A percentile compares a stretch with the other conserved stretches of the same genome.
phyloP scores from a whole-genome alignment of 495 filamentous ascomycete species.

The Hypoxylon perforatum region DNA sequence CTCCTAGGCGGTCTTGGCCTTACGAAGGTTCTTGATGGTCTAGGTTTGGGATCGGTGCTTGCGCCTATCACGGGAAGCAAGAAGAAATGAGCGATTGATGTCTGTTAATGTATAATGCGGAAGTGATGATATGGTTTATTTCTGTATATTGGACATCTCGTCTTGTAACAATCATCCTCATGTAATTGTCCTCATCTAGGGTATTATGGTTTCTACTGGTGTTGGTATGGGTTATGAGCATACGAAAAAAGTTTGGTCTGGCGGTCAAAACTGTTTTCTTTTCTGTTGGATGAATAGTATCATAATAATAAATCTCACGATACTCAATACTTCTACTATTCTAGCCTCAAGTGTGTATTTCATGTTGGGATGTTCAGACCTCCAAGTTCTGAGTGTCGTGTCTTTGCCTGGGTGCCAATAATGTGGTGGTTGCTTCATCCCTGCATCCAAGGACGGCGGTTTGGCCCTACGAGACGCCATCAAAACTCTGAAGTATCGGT shows the following conservation, averaged over 20 bases:
- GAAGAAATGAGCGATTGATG: conserved; percentile 47
- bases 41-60: conserved; percentile 74
- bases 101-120: conserved; percentile 7
- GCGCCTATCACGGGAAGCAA: conserved; percentile 63
- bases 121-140: background rate
- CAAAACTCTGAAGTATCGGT: conserved; percentile 10
- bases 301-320: conserved; percentile 8
- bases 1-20: conserved; percentile 84
- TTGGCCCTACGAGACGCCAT: too few species aligned
- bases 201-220: background rate
- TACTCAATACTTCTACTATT: background rate
- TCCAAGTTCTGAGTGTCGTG: too few species aligned
- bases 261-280: conserved; percentile 6
- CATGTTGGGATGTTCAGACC: too few species aligned
- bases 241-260: conserved; percentile 3
- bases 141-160: background rate
- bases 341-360: background rate
- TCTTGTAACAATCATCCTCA: too few species aligned
- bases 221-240: conserved; percentile 2
- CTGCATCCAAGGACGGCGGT: too few species aligned
- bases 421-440: background rate
- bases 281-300: conserved; percentile 1
- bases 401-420: too few species aligned
- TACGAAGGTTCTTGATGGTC: conserved; percentile 76
- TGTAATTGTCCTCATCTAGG: background rate